Conservation (phyloP, 1,284 basidiomycete species). For the Sporisorium graminicola region DNA sequence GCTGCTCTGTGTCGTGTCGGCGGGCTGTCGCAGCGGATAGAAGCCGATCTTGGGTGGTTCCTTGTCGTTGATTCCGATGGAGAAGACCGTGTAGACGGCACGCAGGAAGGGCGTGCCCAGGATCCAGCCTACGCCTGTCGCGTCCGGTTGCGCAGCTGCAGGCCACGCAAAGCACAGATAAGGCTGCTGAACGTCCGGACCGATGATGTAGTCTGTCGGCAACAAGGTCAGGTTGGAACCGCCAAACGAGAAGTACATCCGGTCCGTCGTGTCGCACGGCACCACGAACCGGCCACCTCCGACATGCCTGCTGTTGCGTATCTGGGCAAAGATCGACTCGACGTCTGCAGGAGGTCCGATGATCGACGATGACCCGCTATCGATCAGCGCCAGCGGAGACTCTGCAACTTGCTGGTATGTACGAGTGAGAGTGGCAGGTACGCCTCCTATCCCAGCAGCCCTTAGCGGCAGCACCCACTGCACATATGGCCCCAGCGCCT, state of each 20-base stretch:
- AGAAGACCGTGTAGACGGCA: constrained; percentile 85
- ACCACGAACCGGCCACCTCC: constrained; percentile 81
- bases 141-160: constrained; percentile 76
- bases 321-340: constrained; percentile 76
- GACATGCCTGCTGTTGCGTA: constrained; percentile 80
- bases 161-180: constrained; percentile 86
- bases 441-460: constrained; percentile 77
- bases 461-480: constrained; percentile 82
- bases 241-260: constrained; percentile 75
- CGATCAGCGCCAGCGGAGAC: constrained; percentile 80
- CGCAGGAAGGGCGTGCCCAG: constrained; percentile 84
- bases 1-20: constrained; percentile 70
- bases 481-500: constrained; percentile 73
- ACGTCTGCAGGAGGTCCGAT: constrained; percentile 86
- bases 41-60: constrained; percentile 52
- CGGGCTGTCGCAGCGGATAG: constrained; percentile 40
- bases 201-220: constrained; percentile 85
- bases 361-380: constrained; percentile 82
- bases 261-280: constrained; percentile 79
- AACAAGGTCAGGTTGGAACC: constrained; percentile 77
- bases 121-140: constrained; percentile 89
- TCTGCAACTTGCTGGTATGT: constrained; percentile 74
- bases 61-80: constrained; percentile 62
- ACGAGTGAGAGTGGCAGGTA: constrained; percentile 75
- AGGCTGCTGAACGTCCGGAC: constrained; percentile 77